These are phyloP conservation scores for Pseudonectria buxi DNA, from an alignment of 2,329 filamentous ascomycete genomes.

Conservation along the genomic window DNA sequence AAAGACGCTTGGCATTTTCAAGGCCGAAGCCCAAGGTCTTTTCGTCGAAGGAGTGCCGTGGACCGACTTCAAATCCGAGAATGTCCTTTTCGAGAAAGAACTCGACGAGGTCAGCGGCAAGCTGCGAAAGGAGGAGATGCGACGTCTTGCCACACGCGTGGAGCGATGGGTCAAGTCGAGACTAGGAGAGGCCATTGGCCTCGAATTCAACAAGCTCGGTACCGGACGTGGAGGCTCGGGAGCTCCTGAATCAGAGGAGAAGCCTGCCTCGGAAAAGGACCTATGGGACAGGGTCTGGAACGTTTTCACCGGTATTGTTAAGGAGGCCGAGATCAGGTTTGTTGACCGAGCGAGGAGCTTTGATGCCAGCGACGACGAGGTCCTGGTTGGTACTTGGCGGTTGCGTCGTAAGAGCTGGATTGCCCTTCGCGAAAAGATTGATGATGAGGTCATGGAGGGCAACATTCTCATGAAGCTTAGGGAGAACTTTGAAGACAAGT, in stretches of 20 bases:
- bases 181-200: conserved; percentile 76
- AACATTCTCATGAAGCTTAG: conserved; percentile 91
- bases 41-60: conserved; percentile 74
- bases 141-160: conserved; percentile 79
- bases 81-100: conserved; percentile 78
- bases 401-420: conserved; percentile 92
- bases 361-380: conserved; percentile 84
- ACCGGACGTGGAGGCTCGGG: conserved; percentile 78
- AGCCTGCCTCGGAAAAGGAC: conserved; percentile 67
- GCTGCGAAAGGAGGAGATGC: conserved; percentile 92
- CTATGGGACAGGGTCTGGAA: conserved; percentile 96
- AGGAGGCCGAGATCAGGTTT: conserved; percentile 80
- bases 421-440: conserved; percentile 80
- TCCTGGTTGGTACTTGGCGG: conserved; percentile 87
- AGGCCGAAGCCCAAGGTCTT: conserved; percentile 66
- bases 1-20: conserved; percentile 67
- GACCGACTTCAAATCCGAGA: conserved; percentile 80
- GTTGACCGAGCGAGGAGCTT: conserved; percentile 86
- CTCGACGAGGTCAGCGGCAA: conserved; percentile 80
- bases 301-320: conserved; percentile 74
- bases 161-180: conserved; percentile 91
- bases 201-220: conserved; percentile 95
- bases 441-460: conserved; percentile 97
- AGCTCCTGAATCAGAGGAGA: conserved; percentile 71
- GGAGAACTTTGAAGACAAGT: conserved; percentile 99